Evolutionary conservation across 805 yeast species (phyloP).

Genomic region (Suhomyces xylopsoci): DNA sequence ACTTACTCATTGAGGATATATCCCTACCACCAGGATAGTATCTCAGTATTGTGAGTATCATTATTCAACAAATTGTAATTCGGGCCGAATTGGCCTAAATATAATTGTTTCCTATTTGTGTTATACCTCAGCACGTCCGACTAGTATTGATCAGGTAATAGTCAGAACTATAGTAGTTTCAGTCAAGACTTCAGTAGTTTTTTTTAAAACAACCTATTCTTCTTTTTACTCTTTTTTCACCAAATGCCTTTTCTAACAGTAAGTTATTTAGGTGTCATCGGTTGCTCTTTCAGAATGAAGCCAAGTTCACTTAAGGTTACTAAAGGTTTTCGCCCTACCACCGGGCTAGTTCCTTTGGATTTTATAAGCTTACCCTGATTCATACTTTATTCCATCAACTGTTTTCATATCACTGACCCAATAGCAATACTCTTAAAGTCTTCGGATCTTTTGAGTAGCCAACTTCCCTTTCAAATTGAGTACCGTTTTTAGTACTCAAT

Average conservation of each 20-base stretch:
- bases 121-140: not conserved
- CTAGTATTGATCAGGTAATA: not conserved
- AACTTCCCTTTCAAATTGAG: too few relatives aligned
- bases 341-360: not conserved
- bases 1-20: not conserved
- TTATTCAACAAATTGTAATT: not conserved
- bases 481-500: too few relatives aligned
- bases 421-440: too few relatives aligned
- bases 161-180: not conserved
- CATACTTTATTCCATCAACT: too few relatives aligned
- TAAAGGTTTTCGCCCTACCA: not conserved
- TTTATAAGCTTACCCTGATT: not conserved
- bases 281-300: not conserved
- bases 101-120: too few relatives aligned
- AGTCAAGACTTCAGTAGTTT: not conserved
- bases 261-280: not conserved
- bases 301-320: not conserved
- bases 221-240: not conserved
- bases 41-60: not conserved
- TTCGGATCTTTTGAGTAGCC: too few relatives aligned
- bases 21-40: not conserved
- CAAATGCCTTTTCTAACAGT: not conserved
- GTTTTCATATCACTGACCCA: too few relatives aligned
- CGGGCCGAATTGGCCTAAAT: too few relatives aligned
- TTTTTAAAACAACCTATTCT: not conserved